Conservation (phyloP, 176 grass and related monocot genomes). For the Hordeum marinum region DNA sequence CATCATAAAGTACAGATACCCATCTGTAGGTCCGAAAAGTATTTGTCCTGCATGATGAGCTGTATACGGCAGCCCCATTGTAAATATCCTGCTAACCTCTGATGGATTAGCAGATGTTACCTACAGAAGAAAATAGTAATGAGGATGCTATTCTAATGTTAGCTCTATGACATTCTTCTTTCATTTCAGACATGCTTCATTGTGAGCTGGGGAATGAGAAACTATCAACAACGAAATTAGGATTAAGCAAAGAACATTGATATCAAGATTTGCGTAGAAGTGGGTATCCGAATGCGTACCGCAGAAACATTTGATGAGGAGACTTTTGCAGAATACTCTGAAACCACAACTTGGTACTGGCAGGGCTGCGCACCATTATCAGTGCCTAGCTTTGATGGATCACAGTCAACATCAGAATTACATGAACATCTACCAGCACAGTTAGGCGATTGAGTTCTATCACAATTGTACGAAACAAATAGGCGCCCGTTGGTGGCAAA, state of each 20-base stretch:
- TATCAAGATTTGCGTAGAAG: constrained; percentile 5
- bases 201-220: neutral
- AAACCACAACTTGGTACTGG: constrained; percentile 66
- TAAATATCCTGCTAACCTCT: constrained; percentile 63
- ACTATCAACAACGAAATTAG: neutral
- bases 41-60: constrained; percentile 68
- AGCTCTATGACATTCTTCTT: neutral
- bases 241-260: neutral
- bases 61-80: constrained; percentile 60
- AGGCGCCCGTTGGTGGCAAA: constrained; percentile 74
- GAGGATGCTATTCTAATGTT: neutral
- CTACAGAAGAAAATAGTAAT: constrained; percentile 4
- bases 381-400: constrained; percentile 68
- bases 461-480: constrained; percentile 92
- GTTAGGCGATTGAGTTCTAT: constrained; percentile 47
- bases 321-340: constrained; percentile 71
- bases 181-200: neutral
- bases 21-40: constrained; percentile 64
- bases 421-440: constrained; percentile 77
- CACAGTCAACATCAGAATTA: constrained; percentile 83
- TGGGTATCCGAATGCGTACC: constrained; percentile 41
- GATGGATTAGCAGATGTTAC: constrained; percentile 42
- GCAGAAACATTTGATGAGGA: constrained; percentile 51
- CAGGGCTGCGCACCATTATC: constrained; percentile 70
- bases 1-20: constrained; percentile 69